Evolutionary conservation across 139 green algal genomes (phyloP), one percentile per base, ranked within the genome.

Genomic region (Axilococcus clingmanii): DNA sequence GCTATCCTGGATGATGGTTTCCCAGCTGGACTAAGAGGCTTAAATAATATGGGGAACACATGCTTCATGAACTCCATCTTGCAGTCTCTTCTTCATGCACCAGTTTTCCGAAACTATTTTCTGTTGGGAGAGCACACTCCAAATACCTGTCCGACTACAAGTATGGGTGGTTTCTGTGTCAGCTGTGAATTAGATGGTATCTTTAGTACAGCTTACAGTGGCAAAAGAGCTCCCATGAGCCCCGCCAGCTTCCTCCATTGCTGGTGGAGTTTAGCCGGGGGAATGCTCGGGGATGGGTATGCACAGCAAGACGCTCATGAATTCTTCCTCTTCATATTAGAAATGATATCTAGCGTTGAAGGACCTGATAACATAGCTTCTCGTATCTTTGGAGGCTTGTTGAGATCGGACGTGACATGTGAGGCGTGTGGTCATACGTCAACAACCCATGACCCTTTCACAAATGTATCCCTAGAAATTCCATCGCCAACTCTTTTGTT

Each of bases 11-110:
- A 17, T 19, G 57, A 65, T 38, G 33, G 27, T 40, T 61, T 59
- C 7, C 60, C 58, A 8, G 20, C 52, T 8, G 87, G 87, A 5
- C 71, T 96, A 46, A 61, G 87, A 2, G 88, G 88, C 1, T 61
- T 96, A 11, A 86, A 85, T 65, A 97, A 97, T 72, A 67, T 96
- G 31, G 89, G 89, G 51, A 93, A 95, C 75, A 96, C 89, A 1
- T 97, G 89, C 73, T 97, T 96, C 71, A 94, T 96, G 83, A 95
- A 87, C 70, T 85, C 74, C 51, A 76, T 96, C 22, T 68, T 97
- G 42, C 88, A 96, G 79, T 78, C 76, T 9, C 42, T 96, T 40
- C 33, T 95, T 16, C 82, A 91, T 52, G 68, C 79, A 6, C 87
- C 85, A 5, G 72, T 82, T 24, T 52, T 96, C 63, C 40, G 57